Conservation (phyloP, 768 basidiomycete genomes). For the Hericium coralloides region DNA sequence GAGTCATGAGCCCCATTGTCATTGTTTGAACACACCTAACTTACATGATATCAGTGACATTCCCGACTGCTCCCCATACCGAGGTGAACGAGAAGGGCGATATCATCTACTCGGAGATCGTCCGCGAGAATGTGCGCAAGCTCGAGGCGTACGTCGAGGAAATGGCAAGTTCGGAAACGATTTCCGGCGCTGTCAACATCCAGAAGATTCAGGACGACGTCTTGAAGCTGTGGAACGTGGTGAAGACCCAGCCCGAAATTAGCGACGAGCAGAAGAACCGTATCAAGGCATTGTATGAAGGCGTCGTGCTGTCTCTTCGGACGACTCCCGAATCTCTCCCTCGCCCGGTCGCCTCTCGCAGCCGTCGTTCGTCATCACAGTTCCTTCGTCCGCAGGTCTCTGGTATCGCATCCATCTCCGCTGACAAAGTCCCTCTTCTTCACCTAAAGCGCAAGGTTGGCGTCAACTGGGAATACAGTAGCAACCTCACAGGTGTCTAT, state of each 20-base stretch:
- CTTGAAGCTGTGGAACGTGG: constrained; percentile 92
- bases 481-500: constrained; percentile 92
- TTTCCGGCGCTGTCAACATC: constrained; percentile 78
- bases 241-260: constrained; percentile 95
- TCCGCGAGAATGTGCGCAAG: constrained; percentile 93
- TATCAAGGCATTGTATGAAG: constrained; percentile 91
- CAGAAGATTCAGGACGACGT: constrained; percentile 98
- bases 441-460: constrained; percentile 97
- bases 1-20: constrained; percentile 21
- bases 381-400: constrained; percentile 92
- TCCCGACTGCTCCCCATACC: constrained; percentile 95
- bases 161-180: constrained; percentile 93
- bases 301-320: constrained; percentile 88
- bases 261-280: constrained; percentile 94
- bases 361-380: constrained; percentile 88
- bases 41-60: constrained; percentile 57
- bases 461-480: constrained; percentile 92
- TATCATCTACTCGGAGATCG: constrained; percentile 90
- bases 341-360: constrained; percentile 42
- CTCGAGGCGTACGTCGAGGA: constrained; percentile 96
- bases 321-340: constrained; percentile 61
- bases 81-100: constrained; percentile 92
- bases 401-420: constrained; percentile 59
- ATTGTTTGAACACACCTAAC: not conserved
- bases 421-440: constrained; percentile 88